A percentile compares a stretch with the other conserved stretches of the same genome.
Evolutionary conservation across 371 early-diverging fungal species (phyloP).

Genomic region (Lichtheimia corymbifera): DNA sequence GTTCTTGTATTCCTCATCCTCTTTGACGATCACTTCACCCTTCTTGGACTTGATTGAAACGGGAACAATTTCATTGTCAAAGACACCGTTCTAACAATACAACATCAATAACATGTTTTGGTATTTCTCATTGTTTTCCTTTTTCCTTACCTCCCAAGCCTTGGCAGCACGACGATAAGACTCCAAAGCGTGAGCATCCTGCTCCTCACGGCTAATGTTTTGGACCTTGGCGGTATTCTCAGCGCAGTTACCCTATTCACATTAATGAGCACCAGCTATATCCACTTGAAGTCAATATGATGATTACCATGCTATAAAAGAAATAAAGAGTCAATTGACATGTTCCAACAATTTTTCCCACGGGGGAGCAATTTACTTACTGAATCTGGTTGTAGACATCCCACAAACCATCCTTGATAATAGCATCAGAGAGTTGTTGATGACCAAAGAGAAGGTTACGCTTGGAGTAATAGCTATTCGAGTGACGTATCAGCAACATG

Average conservation of each 20-base stretch:
- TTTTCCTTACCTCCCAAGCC: slow-evolving; percentile 63
- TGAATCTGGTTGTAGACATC: slow-evolving; percentile 89
- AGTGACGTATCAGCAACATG: not conserved
- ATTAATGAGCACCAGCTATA: too few species aligned
- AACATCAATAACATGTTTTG: not conserved
- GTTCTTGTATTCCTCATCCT: slow-evolving; percentile 90
- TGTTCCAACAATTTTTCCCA: too few species aligned
- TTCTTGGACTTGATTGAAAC: slow-evolving; percentile 79
- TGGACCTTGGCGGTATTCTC: slow-evolving; percentile 89
- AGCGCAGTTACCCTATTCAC: slow-evolving; percentile 88
- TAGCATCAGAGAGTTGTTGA: slow-evolving; percentile 79
- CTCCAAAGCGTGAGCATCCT: slow-evolving; percentile 88
- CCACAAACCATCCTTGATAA: slow-evolving; percentile 94
- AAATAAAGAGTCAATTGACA: not conserved
- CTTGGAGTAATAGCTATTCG: slow-evolving; percentile 60
- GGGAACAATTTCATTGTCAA: slow-evolving; percentile 85
- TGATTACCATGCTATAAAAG: slow-evolving; percentile 21
- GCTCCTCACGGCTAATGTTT: slow-evolving; percentile 80
- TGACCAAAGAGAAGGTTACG: slow-evolving; percentile 81
- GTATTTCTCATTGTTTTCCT: not conserved
- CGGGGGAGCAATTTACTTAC: slow-evolving; percentile 25
- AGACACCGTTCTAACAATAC: slow-evolving; percentile 53
- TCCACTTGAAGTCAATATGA: too few species aligned
- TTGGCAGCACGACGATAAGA: slow-evolving; percentile 87
- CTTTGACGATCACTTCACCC: slow-evolving; percentile 67